phyloP scores from a whole-genome alignment of 306 rosid species.

The Pyrus communis region DNA sequence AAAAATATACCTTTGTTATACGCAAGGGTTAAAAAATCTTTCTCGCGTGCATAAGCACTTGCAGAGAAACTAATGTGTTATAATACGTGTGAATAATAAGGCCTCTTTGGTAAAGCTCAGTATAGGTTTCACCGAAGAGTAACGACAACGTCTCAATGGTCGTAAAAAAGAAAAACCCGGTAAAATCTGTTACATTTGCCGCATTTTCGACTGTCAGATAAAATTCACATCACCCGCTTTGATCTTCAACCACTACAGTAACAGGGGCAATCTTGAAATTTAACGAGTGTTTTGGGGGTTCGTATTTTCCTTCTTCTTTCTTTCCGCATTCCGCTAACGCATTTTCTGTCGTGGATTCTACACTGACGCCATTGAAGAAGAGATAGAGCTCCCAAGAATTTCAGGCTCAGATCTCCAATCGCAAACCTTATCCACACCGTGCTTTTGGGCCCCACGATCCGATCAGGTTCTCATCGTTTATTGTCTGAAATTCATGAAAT shows the following conservation, averaged over 20 bases:
- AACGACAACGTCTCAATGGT: neutral
- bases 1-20: too few relatives aligned
- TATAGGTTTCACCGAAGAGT: neutral
- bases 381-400: conserved; percentile 11
- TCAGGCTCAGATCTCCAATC: conserved; percentile 44
- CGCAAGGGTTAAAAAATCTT: too few relatives aligned
- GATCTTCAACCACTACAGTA: neutral
- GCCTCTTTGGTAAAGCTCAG: too few relatives aligned
- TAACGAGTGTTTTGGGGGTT: neutral
- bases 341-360: conserved; percentile 3
- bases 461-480: conserved; percentile 33
- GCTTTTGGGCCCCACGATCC: conserved; percentile 15
- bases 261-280: conserved; percentile 12
- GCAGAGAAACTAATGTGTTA: too few relatives aligned
- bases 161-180: neutral
- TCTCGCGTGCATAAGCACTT: too few relatives aligned
- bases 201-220: neutral
- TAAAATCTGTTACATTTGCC: neutral
- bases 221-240: neutral
- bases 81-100: too few relatives aligned
- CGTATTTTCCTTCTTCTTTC: neutral
- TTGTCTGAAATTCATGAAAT: conserved; percentile 5
- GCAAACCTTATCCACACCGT: conserved; percentile 28
- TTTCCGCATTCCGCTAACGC: neutral
- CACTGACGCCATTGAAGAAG: conserved; percentile 35